Evolutionary conservation across 306 rosid species (phyloP).

Genomic region (Hippophae tibetana): DNA sequence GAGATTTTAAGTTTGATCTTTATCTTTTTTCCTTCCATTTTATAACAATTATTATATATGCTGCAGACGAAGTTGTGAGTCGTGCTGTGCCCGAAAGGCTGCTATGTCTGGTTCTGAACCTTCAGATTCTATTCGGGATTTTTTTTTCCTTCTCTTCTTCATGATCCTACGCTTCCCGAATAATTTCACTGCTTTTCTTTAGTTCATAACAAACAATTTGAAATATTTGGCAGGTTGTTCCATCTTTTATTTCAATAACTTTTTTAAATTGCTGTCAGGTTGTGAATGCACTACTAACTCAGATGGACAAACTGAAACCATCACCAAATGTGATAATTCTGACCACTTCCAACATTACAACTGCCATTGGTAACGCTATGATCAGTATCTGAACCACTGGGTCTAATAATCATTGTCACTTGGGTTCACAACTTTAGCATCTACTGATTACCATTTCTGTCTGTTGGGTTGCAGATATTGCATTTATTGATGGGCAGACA

Average conservation of each 20-base stretch:
- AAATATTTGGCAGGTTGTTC: neutral
- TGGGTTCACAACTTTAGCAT: neutral
- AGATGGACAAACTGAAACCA: constrained; percentile 85
- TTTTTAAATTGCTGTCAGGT: constrained; percentile 54
- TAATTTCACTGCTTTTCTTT: neutral
- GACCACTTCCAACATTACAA: constrained; percentile 91
- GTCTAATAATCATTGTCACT: neutral
- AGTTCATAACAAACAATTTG: neutral
- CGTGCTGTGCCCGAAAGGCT: constrained; percentile 94
- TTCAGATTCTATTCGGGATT: constrained; percentile 89
- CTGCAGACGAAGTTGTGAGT: constrained; percentile 94
- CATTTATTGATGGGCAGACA: constrained; percentile 97
- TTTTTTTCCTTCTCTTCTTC: constrained; percentile 1
- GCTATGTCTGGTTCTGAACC: constrained; percentile 98
- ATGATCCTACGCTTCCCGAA: neutral
- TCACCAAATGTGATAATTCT: constrained; percentile 87
- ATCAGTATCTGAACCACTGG: constrained; percentile 13
- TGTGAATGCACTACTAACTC: constrained; percentile 90
- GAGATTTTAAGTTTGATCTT: constrained; percentile 14
- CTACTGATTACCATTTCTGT: constrained; percentile 10
- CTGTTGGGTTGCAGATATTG: constrained; percentile 56
- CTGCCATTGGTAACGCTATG: constrained; percentile 77
- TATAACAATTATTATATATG: constrained; percentile 22
- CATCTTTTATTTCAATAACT: constrained; percentile 8
- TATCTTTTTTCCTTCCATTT: constrained; percentile 17